Base-by-base conservation (phyloP, 805 yeast genomes). In the Kazachstania kunashirensis region DNA sequence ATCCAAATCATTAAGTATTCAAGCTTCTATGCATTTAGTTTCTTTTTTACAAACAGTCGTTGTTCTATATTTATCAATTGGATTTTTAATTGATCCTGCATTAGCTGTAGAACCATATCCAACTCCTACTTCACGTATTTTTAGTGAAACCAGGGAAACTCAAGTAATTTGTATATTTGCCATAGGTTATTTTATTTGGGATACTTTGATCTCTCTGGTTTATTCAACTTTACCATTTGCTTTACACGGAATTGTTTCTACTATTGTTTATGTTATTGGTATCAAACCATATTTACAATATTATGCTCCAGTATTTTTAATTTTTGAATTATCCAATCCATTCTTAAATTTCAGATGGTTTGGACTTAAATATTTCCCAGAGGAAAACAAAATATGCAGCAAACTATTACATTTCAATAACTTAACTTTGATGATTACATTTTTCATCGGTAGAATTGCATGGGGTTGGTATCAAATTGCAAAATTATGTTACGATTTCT, bases 281-380 rank as follows among this genome's bases (percentile, higher is more conserved):
- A 64, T 78, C 43, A 53, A 67, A 16, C 94, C 94, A 11, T 84
- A 75, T 59, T 71, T 83, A 51, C 73, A 77, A 62, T 84, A 86
- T 44, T 77, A 76, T 65, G 74, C 82, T 14, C 88, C 94, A 3
- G 74, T 76, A 8, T 86, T 86, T 55, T 66, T 88, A 49, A 57
- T 82, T 46, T 86, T 82, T 60, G 96, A 86, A 63, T 67, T 80
- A 38, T 79, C 92, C 28, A 84, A 95, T 12, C 95, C 96, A 11
- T 85, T 85, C 58, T 84, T 86, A 43, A 88, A 86, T 59, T 54
- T 83, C 47, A 78, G 89, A 61, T 86, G 95, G 95, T 84, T 81
- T 57, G 77, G 84, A 14, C 43, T 48, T 31, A 52, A 57, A 34
- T 57, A 46, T 31, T 37, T 46, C 21, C 53, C 53, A 17, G 32